phyloP scores from a whole-genome alignment of 306 rosid species.

The Hylodesmum podocarpum region DNA sequence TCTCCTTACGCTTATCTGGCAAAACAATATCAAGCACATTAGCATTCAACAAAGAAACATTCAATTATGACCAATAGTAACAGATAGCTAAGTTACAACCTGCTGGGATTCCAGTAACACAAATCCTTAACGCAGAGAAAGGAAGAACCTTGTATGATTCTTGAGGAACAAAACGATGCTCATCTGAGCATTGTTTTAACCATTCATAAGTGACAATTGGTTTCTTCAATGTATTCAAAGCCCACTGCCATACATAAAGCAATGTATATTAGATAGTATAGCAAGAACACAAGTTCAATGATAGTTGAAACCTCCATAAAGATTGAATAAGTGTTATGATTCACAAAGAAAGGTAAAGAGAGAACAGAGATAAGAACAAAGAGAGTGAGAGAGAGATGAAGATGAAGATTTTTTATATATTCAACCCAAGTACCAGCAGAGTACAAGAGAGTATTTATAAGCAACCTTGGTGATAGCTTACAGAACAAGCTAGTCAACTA shows the following conservation, averaged over 20 bases:
- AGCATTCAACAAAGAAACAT: slow-evolving; percentile 31
- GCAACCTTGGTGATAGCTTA: too few species aligned
- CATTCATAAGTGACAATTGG: slow-evolving; percentile 82
- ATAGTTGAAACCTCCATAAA: slow-evolving; percentile 8
- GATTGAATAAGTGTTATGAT: slow-evolving; percentile 4
- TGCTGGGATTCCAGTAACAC: slow-evolving; percentile 80
- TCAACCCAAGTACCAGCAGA: too few species aligned
- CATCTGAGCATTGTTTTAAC: slow-evolving; percentile 89
- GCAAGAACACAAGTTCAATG: slow-evolving; percentile 6
- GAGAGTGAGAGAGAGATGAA: too few species aligned
- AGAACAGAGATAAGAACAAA: too few species aligned
- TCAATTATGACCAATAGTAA: slow-evolving; percentile 29
- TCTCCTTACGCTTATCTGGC: slow-evolving; percentile 85
- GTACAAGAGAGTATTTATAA: too few species aligned
- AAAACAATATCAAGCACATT: slow-evolving; percentile 31
- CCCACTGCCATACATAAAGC: slow-evolving; percentile 72
- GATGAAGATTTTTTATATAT: too few species aligned
- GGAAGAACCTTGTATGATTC: slow-evolving; percentile 88
- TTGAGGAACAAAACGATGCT: slow-evolving; percentile 91
- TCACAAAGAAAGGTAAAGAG: too few species aligned
- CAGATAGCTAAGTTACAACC: slow-evolving; percentile 54
- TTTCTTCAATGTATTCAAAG: slow-evolving; percentile 83
- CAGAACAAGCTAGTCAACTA: too few species aligned
- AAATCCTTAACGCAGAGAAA: slow-evolving; percentile 83
- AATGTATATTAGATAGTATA: slow-evolving; percentile 29